phyloP scores from a whole-genome alignment of 1,284 basidiomycete genomes.

The Cutaneotrichosporon spelunceum region DNA sequence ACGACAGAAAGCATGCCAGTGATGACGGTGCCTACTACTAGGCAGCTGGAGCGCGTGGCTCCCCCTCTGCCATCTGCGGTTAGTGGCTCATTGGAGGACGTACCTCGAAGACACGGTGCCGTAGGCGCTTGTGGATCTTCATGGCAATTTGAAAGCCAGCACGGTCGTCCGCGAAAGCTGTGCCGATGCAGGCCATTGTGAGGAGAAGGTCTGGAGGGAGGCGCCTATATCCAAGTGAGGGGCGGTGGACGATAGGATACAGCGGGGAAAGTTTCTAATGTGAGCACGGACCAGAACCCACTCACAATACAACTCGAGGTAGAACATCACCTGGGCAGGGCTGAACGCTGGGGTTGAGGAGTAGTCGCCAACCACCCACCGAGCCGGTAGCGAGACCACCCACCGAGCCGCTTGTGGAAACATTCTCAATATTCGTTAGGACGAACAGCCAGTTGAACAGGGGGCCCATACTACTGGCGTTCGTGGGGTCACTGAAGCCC shows the following conservation, averaged over 20 bases:
- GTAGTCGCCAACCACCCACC: slow-evolving; percentile 5
- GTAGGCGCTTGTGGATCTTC: slow-evolving; percentile 23
- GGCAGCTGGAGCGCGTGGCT: slow-evolving; percentile 26
- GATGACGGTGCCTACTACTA: slow-evolving; percentile 32
- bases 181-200: slow-evolving; percentile 30
- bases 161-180: slow-evolving; percentile 27
- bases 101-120: slow-evolving; percentile 30
- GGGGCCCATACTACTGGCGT: background rate
- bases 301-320: slow-evolving; percentile 32
- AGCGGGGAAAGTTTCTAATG: slow-evolving; percentile 29
- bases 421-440: background rate
- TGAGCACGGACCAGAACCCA: background rate
- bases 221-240: slow-evolving; percentile 26
- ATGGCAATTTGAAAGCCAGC: slow-evolving; percentile 23
- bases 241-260: slow-evolving; percentile 32
- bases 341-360: slow-evolving; percentile 2
- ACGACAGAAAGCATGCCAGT: slow-evolving; percentile 29
- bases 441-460: background rate
- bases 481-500: background rate
- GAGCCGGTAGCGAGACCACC: slow-evolving; percentile 2
- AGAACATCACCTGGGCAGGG: slow-evolving; percentile 25
- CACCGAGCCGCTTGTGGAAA: background rate
- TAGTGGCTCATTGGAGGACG: background rate
- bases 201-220: slow-evolving; percentile 30
- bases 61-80: slow-evolving; percentile 25